Conservation (phyloP, 1,284 basidiomycete genomes). For the Ceratobasidium papillatum region DNA sequence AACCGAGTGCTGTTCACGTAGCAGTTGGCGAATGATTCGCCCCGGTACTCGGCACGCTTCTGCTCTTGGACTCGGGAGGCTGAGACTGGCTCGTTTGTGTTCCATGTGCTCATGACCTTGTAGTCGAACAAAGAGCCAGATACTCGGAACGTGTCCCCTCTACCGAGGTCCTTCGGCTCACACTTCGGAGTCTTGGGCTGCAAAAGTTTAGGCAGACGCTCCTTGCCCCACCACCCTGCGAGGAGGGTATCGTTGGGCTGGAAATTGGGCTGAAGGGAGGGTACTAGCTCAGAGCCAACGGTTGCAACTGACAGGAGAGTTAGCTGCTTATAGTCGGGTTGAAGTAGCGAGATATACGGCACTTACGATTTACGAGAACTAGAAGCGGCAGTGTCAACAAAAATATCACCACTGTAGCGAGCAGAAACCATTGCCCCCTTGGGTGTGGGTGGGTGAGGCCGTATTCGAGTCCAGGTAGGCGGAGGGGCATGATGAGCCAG, state of each 20-base stretch:
- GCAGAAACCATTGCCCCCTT: background rate
- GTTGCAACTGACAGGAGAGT: constrained; percentile 2
- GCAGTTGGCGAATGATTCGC: constrained; percentile 5
- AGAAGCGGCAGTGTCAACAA: background rate
- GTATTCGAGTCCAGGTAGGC: constrained; percentile 3
- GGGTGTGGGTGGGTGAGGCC: constrained; percentile 25
- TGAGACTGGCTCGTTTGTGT: background rate
- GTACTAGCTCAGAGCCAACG: constrained; percentile 22
- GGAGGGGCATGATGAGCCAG: background rate
- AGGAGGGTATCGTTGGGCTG: background rate
- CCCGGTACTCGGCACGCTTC: constrained; percentile 24
- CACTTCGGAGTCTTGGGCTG: background rate
- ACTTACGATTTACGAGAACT: constrained; percentile 25
- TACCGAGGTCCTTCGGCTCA: constrained; percentile 21
- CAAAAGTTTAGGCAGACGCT: background rate
- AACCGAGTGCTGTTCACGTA: background rate
- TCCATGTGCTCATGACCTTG: constrained; percentile 20
- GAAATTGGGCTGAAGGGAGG: constrained; percentile 9
- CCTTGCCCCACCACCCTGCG: background rate
- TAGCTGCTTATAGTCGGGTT: background rate
- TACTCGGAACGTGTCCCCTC: constrained; percentile 18
- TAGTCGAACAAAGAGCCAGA: constrained; percentile 27
- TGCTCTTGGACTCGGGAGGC: background rate
- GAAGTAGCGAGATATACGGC: background rate
- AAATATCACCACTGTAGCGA: constrained; percentile 1